phyloP scores from a whole-genome alignment of 2,329 filamentous ascomycete genomes.

The Pezicula carpinea region DNA sequence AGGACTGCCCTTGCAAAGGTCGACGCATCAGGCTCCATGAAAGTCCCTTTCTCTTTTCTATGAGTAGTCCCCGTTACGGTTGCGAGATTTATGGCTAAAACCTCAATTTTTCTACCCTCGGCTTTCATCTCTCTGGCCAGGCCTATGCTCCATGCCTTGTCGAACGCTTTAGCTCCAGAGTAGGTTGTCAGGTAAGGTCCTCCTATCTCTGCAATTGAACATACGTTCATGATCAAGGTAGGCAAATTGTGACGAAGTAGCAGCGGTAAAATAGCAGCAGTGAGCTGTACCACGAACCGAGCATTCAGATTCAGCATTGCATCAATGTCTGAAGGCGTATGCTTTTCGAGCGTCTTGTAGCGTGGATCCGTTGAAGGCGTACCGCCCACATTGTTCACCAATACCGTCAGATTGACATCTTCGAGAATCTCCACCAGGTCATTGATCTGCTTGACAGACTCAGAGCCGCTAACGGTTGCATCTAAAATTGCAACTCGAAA shows the following conservation, averaged over 20 bases:
- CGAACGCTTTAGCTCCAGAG: constrained; percentile 40
- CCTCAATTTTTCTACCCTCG: constrained; percentile 32
- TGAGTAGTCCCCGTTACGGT: constrained; percentile 21
- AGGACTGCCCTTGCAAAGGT: constrained; percentile 29
- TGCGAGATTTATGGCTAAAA: constrained; percentile 33
- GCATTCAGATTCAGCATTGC: constrained; percentile 42
- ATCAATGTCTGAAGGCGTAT: constrained; percentile 33
- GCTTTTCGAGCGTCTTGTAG: constrained; percentile 33
- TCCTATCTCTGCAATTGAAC: constrained; percentile 39
- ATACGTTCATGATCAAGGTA: constrained; percentile 45
- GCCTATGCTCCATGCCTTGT: constrained; percentile 34
- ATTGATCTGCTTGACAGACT: constrained; percentile 20
- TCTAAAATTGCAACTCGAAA: constrained; percentile 42
- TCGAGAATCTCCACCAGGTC: constrained; percentile 23
- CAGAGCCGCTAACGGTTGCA: constrained; percentile 28
- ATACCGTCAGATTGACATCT: constrained; percentile 40
- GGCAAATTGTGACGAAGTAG: constrained; percentile 35
- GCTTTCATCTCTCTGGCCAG: constrained; percentile 38
- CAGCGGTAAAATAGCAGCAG: constrained; percentile 38
- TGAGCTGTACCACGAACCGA: constrained; percentile 45
- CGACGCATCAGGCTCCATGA: constrained; percentile 27
- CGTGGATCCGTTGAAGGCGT: constrained; percentile 20
- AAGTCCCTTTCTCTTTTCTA: constrained; percentile 17
- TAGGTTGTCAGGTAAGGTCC: constrained; percentile 44
- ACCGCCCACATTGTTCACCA: constrained; percentile 55